A percentile compares a stretch with the other conserved stretches of the same genome.
Evolutionary conservation across 2,329 filamentous ascomycete genomes (phyloP).

Genomic region (Metarhizium guizhouense): DNA sequence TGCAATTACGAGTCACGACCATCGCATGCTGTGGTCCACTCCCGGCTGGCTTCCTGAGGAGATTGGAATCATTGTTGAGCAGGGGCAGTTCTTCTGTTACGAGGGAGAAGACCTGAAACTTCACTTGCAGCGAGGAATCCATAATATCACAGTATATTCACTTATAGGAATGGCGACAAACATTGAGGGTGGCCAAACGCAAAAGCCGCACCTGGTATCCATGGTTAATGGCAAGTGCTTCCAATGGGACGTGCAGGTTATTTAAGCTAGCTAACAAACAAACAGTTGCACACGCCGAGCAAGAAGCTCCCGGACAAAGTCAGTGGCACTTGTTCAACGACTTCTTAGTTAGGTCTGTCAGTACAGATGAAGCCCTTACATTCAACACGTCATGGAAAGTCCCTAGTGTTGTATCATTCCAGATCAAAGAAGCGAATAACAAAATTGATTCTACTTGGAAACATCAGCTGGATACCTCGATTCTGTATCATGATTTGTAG

Average conservation of each 20-base stretch:
- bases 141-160: slow-evolving; percentile 82
- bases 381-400: slow-evolving; percentile 92
- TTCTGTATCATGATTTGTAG: slow-evolving; percentile 67
- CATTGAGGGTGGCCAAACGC: slow-evolving; percentile 75
- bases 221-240: slow-evolving; percentile 66
- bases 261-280: slow-evolving; percentile 2
- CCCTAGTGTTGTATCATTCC: slow-evolving; percentile 80
- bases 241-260: not conserved
- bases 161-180: slow-evolving; percentile 84
- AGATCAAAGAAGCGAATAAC: slow-evolving; percentile 73
- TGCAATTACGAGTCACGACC: slow-evolving; percentile 60
- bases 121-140: slow-evolving; percentile 69
- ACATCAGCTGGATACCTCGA: slow-evolving; percentile 68
- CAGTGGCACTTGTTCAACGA: slow-evolving; percentile 98
- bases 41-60: slow-evolving; percentile 90
- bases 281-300: slow-evolving; percentile 57
- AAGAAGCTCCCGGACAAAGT: slow-evolving; percentile 48
- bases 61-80: slow-evolving; percentile 83
- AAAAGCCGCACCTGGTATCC: slow-evolving; percentile 84
- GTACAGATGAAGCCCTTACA: slow-evolving; percentile 72
- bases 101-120: slow-evolving; percentile 83
- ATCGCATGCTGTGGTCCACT: slow-evolving; percentile 76
- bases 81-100: slow-evolving; percentile 89
- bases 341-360: slow-evolving; percentile 77
- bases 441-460: slow-evolving; percentile 82